Evolutionary conservation across 805 yeast species (phyloP), one percentile per base, ranked within the genome.

Genomic region (Ogataea naganishii): DNA sequence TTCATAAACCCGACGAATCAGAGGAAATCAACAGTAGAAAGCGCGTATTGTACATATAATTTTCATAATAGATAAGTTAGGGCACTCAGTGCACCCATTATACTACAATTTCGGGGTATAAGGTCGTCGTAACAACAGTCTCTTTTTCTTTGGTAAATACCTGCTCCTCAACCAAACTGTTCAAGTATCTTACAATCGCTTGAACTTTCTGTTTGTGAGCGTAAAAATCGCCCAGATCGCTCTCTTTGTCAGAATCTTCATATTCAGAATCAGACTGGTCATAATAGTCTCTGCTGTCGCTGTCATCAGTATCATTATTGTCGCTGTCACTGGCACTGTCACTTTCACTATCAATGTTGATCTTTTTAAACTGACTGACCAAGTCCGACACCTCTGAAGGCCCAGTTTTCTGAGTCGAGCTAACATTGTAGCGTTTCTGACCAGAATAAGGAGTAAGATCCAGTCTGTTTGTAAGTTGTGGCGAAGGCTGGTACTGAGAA

Each of bases 341-440:
- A 23, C 18, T 27, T 14, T 33, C 27, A 17, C 23, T 9, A 11
- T 42, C 38, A 6, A 45, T 18, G 3, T 35, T 35, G 13, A 43
- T 21, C 1, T 36, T 17, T 6, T 36, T 39, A 24, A 47, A 19
- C 20, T 28, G 34, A 18, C 30, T 16, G 2, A 28, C 15, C 13
- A 47, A 21, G n/a, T n/a, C n/a, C n/a, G n/a, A n/a, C n/a, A n/a
- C n/a, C 7, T 43, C 47, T 5, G 32, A 32, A 20, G 33, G 35
- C 10, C 49, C 33, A 6, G 55, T 24, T 43, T 49, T 59, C 35
- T 62, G 67, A 25, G 45, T 47, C 23, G 56, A 48, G 19, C 65
- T 56, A 32, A 60, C 43, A 32, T 58, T 52, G 34, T 49, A 48
- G 21, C 57, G 53, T 42, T 54, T 57, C 14, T 42, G 47, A 31